Percentiles rank a stretch among this genome's conserved stretches.
Conservation (phyloP, 2,329 filamentous ascomycete genomes). For the Monilinia fructicola region DNA sequence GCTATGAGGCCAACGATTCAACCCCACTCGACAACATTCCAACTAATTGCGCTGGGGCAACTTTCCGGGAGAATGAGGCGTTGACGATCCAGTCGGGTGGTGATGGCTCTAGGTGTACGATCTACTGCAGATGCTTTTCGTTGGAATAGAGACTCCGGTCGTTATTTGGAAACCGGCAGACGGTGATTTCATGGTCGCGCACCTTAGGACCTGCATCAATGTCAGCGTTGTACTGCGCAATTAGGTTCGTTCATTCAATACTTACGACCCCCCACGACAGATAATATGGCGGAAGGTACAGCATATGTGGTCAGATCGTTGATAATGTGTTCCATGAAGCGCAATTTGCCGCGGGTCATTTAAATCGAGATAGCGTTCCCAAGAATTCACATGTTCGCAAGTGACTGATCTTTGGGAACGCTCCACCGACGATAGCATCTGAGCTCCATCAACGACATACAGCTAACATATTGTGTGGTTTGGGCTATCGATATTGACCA, state of each 20-base stretch:
- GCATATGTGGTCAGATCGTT: slow-evolving; percentile 51
- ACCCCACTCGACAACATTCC: slow-evolving; percentile 46
- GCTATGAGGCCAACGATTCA: background rate
- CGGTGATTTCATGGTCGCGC: slow-evolving; percentile 54
- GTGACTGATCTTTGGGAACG: slow-evolving; percentile 49
- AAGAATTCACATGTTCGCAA: slow-evolving; percentile 55
- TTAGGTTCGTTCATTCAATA: background rate
- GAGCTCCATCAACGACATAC: slow-evolving; percentile 53
- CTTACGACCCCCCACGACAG: slow-evolving; percentile 50
- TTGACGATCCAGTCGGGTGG: slow-evolving; percentile 35
- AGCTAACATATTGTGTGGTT: slow-evolving; percentile 57
- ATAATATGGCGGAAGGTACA: slow-evolving; percentile 53
- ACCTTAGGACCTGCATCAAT: slow-evolving; percentile 45
- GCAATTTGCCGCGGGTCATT: slow-evolving; percentile 49
- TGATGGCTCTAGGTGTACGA: slow-evolving; percentile 48
- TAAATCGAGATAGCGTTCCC: slow-evolving; percentile 55
- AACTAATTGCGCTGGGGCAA: slow-evolving; percentile 45
- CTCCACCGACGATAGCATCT: slow-evolving; percentile 65
- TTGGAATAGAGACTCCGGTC: slow-evolving; percentile 55
- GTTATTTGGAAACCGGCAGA: slow-evolving; percentile 49
- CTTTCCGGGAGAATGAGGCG: slow-evolving; percentile 18
- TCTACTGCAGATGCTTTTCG: slow-evolving; percentile 48
- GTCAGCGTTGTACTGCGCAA: slow-evolving; percentile 12
- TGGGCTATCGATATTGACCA: slow-evolving; percentile 43
- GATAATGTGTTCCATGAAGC: slow-evolving; percentile 55